phyloP scores from a whole-genome alignment of 1,284 basidiomycete species.

The Mycena sp. region DNA sequence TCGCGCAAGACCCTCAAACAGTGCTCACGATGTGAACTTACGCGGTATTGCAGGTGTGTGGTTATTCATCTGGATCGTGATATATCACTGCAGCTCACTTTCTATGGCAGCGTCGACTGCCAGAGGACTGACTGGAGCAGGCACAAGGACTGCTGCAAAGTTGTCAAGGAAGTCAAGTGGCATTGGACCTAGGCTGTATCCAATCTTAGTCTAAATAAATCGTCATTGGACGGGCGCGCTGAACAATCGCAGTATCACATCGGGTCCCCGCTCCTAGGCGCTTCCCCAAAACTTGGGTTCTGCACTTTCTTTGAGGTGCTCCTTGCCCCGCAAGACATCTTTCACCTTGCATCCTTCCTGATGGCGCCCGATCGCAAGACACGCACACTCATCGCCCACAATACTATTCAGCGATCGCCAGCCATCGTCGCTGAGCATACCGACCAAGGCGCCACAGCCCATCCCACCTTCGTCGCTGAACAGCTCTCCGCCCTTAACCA shows the following conservation, averaged over 20 bases:
- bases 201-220: neutral
- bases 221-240: neutral
- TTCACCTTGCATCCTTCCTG: no score
- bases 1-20: constrained; percentile 17
- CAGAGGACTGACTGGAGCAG: constrained; percentile 18
- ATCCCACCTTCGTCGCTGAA: constrained; percentile 45
- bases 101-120: constrained; percentile 12
- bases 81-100: neutral
- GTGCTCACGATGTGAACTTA: constrained; percentile 13
- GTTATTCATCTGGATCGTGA: neutral
- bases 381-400: constrained; percentile 37
- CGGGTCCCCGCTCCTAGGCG: no score
- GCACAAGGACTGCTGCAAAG: constrained; percentile 22
- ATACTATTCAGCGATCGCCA: constrained; percentile 45
- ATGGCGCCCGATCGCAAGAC: neutral
- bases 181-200: constrained; percentile 11
- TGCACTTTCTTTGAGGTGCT: no score
- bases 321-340: no score
- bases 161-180: constrained; percentile 25
- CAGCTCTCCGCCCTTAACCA: constrained; percentile 42
- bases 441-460: constrained; percentile 43
- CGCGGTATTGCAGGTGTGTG: constrained; percentile 20
- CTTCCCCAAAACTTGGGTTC: no score
- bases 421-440: constrained; percentile 39
- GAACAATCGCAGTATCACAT: neutral